A percentile compares a stretch with the other conserved stretches of the same genome.
phyloP scores from a whole-genome alignment of 768 basidiomycete species.

The Guyanaporus albipodus region DNA sequence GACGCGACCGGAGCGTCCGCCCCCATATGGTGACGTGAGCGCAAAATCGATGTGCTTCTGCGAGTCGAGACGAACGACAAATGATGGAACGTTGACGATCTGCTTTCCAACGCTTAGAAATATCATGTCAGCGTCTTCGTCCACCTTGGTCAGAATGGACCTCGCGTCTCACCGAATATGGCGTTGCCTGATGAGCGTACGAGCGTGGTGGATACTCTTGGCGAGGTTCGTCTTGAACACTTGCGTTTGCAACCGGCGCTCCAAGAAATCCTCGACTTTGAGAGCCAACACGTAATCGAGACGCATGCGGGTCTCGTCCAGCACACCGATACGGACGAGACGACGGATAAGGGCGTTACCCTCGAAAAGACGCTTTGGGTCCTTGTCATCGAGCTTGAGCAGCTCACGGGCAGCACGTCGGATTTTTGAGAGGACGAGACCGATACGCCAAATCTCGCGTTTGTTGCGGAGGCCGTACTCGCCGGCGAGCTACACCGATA shows the following conservation, averaged over 20 bases:
- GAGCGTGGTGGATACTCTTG: constrained; percentile 97
- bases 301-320: constrained; percentile 98
- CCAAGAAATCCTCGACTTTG: constrained; percentile 99
- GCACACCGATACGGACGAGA: constrained; percentile 98
- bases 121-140: constrained; percentile 1
- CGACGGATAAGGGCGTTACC: constrained; percentile 94
- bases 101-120: constrained; percentile 89
- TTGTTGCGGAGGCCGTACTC: constrained; percentile 99
- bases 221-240: constrained; percentile 99
- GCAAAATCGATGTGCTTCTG: constrained; percentile 99
- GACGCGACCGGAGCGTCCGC: constrained; percentile 90
- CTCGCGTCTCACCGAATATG: constrained; percentile 81
- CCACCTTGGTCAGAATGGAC: neutral
- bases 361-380: constrained; percentile 99
- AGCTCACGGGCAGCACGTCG: constrained; percentile 99
- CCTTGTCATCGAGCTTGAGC: constrained; percentile 98
- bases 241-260: constrained; percentile 97
- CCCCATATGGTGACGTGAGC: constrained; percentile 93
- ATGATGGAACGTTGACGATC: constrained; percentile 97
- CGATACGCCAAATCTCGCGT: constrained; percentile 99
- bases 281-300: constrained; percentile 99
- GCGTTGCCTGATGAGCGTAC: constrained; percentile 95
- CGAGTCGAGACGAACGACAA: constrained; percentile 98
- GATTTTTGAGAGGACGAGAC: constrained; percentile 97
- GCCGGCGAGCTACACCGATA: constrained; percentile 77